Base-by-base conservation (phyloP, 345 rosid species). In the Citrus glauca region DNA sequence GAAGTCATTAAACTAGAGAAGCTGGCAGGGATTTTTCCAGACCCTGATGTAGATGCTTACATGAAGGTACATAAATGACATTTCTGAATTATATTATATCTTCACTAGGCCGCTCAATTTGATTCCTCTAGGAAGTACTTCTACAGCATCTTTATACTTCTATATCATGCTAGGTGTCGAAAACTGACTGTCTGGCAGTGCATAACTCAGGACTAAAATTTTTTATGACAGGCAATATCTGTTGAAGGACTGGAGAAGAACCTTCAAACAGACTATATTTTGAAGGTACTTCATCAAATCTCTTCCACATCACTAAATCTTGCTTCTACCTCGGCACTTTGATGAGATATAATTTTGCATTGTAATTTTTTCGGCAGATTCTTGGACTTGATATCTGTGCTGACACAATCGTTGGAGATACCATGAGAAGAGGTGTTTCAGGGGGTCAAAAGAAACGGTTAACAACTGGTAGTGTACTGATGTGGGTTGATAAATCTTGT, bases 401-500 rank as follows among this genome's bases (percentile, higher is more conserved):
- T 25, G 85, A 85, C 48, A 85, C 83, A 53, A 20, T 71, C 72
- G 85, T 80, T 67, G 83, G 87, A 53, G 85, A 82, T 85, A 77
- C 83, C 53, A 82, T 85, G 87, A 71, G 83, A 77, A 77, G 87
- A 78, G 87, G 87, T 84, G 50, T 45, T 48, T 84, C 87, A 11
- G 87, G 87, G 32, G 85, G 87, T 67, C 85, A 85, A 72, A 85
- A 85, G 85, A 85, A 85, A 82, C 74, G 87, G 70, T 55, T 85
- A 60, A 85, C 81, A 50, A 80, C 85, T 74, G 86, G 86, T 84
- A 81, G 19, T 45, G 13, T 50, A 59, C 45, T 37, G 10, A 61
- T 40, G 35, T 9, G 2, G 9, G 14, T 72, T 53, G 50, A 45
- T 45, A 45, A 45, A 45, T 45, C 57, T 53, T 53, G 57, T 5